A percentile compares a stretch with the other conserved stretches of the same genome.
These are phyloP conservation scores for Colletotrichum lupini DNA, from an alignment of 2,329 filamentous ascomycete genomes.

Conservation along the genomic window DNA sequence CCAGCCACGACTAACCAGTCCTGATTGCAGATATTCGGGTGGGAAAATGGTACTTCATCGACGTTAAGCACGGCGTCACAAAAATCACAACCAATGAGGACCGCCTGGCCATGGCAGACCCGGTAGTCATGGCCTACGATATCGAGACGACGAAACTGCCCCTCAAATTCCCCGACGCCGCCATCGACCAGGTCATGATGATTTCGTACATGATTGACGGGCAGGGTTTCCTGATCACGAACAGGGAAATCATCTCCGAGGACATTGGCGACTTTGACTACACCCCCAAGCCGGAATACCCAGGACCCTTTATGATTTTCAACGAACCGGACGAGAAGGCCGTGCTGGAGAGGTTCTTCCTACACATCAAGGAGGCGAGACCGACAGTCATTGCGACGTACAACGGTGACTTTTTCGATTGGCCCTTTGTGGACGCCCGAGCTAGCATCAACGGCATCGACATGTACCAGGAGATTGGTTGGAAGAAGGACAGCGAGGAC, in stretches of 20 bases:
- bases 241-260: conserved; percentile 96
- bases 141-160: conserved; percentile 98
- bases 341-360: conserved; percentile 90
- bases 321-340: conserved; percentile 95
- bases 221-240: conserved; percentile 97
- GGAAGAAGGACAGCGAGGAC: conserved; percentile 93
- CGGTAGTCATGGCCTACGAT: conserved; percentile 98
- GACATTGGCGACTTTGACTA: conserved; percentile 99
- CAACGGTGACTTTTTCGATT: conserved; percentile 99
- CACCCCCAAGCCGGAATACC: conserved; percentile 95
- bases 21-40: conserved; percentile 81
- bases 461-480: conserved; percentile 99
- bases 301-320: conserved; percentile 96
- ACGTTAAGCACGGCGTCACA: conserved; percentile 90
- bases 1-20: conserved; percentile 39
- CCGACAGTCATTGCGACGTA: conserved; percentile 99
- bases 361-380: conserved; percentile 92
- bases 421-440: conserved; percentile 96
- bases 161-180: conserved; percentile 94
- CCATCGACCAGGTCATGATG: conserved; percentile 99
- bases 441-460: conserved; percentile 96
- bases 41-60: conserved; percentile 96
- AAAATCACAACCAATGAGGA: conserved; percentile 89
- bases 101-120: conserved; percentile 88
- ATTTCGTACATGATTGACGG: conserved; percentile 99